Base-by-base conservation (phyloP, 768 basidiomycete genomes). In the Gloeophyllum trabeum region DNA sequence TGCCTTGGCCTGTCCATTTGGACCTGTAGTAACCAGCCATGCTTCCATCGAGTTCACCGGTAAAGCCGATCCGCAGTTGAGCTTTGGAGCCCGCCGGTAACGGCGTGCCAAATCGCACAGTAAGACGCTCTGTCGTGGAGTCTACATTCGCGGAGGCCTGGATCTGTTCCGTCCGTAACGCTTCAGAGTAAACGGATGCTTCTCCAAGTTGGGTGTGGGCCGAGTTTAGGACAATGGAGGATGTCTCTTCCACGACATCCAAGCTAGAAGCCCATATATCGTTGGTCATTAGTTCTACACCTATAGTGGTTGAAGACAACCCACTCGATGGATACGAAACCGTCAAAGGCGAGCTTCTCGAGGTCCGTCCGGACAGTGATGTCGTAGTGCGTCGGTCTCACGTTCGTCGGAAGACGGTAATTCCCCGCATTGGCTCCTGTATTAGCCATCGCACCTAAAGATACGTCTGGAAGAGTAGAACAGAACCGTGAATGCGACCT, bases 1-100 rank as follows among this genome's bases (percentile, higher is more conserved):
- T 70, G 24, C 79, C 80, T 38, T 78, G 71, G 32, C 73, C 57
- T 54, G 82, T 74, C 56, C 70, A 79, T 10, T 71, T 61, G 23
- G 81, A 76, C 47, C 73, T 73, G 64, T 91, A 91, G 60, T 91
- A 90, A 21, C 89, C 91, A 54, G 73, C 73, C 89, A 96, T 85
- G 43, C 64, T 68, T 30, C 70, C 71, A 2, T 70, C 76, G 35
- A 98, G 66, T 50, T 73, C 66, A 10, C 77, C 79, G 41, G 62
- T 67, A 62, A 86, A 96, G 2, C 66, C 64, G 40, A 92, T 61
- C 48, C 69, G 76, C 41, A 98, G 58, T 48, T 77, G 73, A 25
- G 79, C 85, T 53, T 79, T 79, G 39, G 81, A 71, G 20, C 77
- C 76, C 21, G 76, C 73, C 0, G 79, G 75, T n/a, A 92, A 66